Conservation (phyloP, 2,329 filamentous ascomycete species). For the Cercospora zeae-maydis region DNA sequence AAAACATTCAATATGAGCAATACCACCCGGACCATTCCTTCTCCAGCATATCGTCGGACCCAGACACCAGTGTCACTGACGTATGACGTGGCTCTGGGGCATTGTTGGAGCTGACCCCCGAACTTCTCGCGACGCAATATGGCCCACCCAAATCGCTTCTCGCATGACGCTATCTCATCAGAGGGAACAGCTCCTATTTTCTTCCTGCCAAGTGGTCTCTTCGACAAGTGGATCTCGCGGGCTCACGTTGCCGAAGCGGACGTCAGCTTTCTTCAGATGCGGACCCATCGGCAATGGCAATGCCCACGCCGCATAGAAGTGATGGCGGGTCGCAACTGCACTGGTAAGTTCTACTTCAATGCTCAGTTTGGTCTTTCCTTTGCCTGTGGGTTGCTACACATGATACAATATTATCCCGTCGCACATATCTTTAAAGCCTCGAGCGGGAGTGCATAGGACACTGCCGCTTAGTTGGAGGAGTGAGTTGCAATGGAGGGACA, state of each 20-base stretch:
- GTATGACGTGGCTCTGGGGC: not conserved
- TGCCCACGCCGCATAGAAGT: not conserved
- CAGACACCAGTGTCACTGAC: not conserved
- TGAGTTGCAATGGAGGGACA: not conserved
- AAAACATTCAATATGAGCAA: not conserved
- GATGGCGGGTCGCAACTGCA: not conserved
- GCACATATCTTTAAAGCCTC: not conserved
- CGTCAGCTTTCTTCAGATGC: not conserved
- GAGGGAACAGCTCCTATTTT: not conserved
- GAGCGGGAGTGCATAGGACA: not conserved
- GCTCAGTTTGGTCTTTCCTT: not conserved
- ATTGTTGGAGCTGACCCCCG: not conserved
- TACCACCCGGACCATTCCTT: not conserved
- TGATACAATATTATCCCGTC: not conserved
- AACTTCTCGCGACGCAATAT: not conserved
- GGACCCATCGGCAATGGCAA: not conserved
- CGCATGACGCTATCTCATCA: not conserved
- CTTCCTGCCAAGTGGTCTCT: not conserved
- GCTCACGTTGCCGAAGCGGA: not conserved
- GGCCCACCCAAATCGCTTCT: not conserved
- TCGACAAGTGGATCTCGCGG: not conserved
- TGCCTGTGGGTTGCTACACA: not conserved
- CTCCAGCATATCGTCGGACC: not conserved
- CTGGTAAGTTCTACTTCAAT: not conserved
- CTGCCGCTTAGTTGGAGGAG: not conserved